Evolutionary conservation across 1,284 basidiomycete species (phyloP), one percentile per base, ranked within the genome.

Genomic region (Leccinum huronense): DNA sequence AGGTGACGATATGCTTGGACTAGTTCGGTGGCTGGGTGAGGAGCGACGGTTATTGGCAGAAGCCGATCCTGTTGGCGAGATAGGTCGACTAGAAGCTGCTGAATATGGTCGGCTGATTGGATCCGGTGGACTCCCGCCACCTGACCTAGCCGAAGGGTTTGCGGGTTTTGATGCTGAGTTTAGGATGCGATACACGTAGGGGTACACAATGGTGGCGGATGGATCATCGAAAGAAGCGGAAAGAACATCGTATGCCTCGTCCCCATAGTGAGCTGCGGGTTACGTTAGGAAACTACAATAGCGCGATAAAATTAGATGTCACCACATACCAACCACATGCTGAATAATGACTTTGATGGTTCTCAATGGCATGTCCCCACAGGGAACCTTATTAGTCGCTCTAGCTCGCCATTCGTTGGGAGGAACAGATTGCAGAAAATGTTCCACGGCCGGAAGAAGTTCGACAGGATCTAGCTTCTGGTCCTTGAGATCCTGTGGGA

Each of bases 341-440:
- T 98, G 95, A 45, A 98, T 92, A 69, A 98, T 94, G 33, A 97
- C 96, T 81, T 99, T 99, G 77, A 98, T 92, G 1, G 97, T 99
- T 63, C 97, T 85, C 69, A 99, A 78, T 2, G 97, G 97, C 93
- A 99, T 93, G 73, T 99, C 97, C 51, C 94, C 95, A 71, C 97
- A 91, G 2, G 97, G 95, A 0, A 98, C 86, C 66, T 91, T 91
- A 72, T 94, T 94, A 4, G 89, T 90, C 3, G 94, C 93, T 65
- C 97, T 83, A 19, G 91, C 88, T 59, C 96, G 88, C 95, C 96
- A 99, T 77, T 98, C 95, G 63, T 94, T 94, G 0, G 97, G 97
- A 45, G 94, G 93, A 34, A 99, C 90, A 2, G 90, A 92, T 74
- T 95, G 92, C 59, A 99, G 76, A 79, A 99, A 98, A 67, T 94